Conservation (phyloP, 495 filamentous ascomycete genomes). For the Neurospora terricola region DNA sequence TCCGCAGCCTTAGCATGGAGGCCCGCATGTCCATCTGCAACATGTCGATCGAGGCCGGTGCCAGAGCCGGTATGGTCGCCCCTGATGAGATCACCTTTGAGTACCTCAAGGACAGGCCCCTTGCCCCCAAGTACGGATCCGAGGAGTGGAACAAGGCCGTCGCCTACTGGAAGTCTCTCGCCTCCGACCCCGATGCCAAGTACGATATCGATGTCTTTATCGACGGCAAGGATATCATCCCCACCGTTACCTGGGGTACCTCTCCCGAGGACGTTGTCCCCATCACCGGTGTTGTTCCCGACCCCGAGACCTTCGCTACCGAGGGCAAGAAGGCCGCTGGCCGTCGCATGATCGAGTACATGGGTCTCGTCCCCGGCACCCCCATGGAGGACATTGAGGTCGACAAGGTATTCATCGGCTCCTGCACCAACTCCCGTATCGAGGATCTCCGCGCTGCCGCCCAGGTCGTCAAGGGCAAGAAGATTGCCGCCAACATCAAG, state of each 20-base stretch:
- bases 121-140: slow-evolving; percentile 75
- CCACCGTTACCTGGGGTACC: slow-evolving; percentile 95
- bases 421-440: slow-evolving; percentile 94
- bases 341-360: slow-evolving; percentile 81
- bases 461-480: slow-evolving; percentile 72
- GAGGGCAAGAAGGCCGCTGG: slow-evolving; percentile 69
- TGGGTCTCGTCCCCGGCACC: slow-evolving; percentile 79
- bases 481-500: slow-evolving; percentile 79
- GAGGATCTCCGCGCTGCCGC: slow-evolving; percentile 91
- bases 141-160: slow-evolving; percentile 85
- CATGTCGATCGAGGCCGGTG: slow-evolving; percentile 98
- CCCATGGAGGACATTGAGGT: slow-evolving; percentile 82
- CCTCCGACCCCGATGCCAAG: slow-evolving; percentile 72
- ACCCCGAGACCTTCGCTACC: slow-evolving; percentile 75
- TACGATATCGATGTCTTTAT: slow-evolving; percentile 84
- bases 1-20: slow-evolving; percentile 85
- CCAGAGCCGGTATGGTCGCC: slow-evolving; percentile 91
- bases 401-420: slow-evolving; percentile 97
- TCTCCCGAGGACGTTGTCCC: slow-evolving; percentile 92
- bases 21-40: slow-evolving; percentile 99
- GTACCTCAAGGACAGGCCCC: slow-evolving; percentile 81
- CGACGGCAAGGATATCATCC: slow-evolving; percentile 82
- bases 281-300: slow-evolving; percentile 81
- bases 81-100: slow-evolving; percentile 91
- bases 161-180: slow-evolving; percentile 80